These are phyloP conservation scores for Ceratobasidium sp. DNA, from an alignment of 1,284 basidiomycete species.

Conservation along the genomic window DNA sequence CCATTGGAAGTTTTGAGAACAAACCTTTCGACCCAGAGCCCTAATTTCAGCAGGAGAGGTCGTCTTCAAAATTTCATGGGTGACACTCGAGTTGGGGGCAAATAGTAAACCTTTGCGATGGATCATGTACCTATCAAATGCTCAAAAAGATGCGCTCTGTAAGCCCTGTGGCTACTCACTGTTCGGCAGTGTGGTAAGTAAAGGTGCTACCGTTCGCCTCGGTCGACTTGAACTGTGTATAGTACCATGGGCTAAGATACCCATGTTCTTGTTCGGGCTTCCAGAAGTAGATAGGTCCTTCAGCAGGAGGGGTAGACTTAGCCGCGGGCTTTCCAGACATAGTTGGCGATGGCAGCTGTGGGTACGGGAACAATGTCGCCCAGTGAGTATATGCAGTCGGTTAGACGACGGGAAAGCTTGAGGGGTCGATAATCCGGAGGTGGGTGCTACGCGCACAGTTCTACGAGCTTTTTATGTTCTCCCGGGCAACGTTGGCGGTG, in stretches of 20 bases:
- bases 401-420: too few relatives aligned
- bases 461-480: neutral
- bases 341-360: neutral
- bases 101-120: slow-evolving; percentile 68
- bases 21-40: slow-evolving; percentile 60
- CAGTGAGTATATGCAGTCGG: too few relatives aligned
- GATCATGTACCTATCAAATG: slow-evolving; percentile 65
- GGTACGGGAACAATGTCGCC: neutral
- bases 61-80: slow-evolving; percentile 58
- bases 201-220: slow-evolving; percentile 36
- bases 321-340: slow-evolving; percentile 9
- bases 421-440: neutral
- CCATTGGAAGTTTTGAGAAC: neutral
- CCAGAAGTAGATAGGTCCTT: slow-evolving; percentile 40
- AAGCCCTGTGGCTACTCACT: slow-evolving; percentile 6
- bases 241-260: slow-evolving; percentile 44
- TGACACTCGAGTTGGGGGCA: slow-evolving; percentile 53
- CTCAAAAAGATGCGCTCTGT: neutral
- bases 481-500: neutral
- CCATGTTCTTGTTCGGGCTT: slow-evolving; percentile 44
- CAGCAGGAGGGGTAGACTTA: slow-evolving; percentile 2
- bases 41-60: slow-evolving; percentile 61
- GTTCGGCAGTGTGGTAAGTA: slow-evolving; percentile 35
- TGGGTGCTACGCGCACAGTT: neutral
- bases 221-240: slow-evolving; percentile 29